Evolutionary conservation across 768 basidiomycete genomes (phyloP).

Genomic region (Brasilioporus rufonigricans): DNA sequence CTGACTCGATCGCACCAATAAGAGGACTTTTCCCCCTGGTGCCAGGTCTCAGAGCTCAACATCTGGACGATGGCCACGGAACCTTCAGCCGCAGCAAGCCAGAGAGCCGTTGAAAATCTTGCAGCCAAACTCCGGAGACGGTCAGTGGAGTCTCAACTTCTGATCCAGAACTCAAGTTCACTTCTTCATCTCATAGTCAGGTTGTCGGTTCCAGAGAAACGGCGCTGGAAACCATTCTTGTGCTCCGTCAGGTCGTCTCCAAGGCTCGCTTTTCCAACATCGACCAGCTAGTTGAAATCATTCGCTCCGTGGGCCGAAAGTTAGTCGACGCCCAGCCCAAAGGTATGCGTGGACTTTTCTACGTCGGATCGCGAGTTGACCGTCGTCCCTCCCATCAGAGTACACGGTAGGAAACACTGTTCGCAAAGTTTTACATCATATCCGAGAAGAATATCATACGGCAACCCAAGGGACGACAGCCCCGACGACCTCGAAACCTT

Average conservation of each 20-base stretch:
- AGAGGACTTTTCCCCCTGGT: no score
- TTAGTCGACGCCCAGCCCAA: conserved; percentile 93
- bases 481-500: conserved; percentile 35
- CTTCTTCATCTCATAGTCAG: conserved; percentile 55
- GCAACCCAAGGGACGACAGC: conserved; percentile 53
- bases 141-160: conserved; percentile 41
- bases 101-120: conserved; percentile 64
- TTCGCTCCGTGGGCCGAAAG: conserved; percentile 75
- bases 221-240: conserved; percentile 84
- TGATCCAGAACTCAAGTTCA: conserved; percentile 34
- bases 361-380: conserved; percentile 3
- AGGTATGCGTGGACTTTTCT: conserved; percentile 48
- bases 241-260: conserved; percentile 87
- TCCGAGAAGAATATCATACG: conserved; percentile 92
- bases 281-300: conserved; percentile 76
- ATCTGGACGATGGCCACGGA: conserved; percentile 43
- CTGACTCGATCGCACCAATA: neutral
- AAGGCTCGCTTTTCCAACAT: conserved; percentile 84
- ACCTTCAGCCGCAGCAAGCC: conserved; percentile 37
- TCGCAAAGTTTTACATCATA: conserved; percentile 87
- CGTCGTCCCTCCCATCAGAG: conserved; percentile 48
- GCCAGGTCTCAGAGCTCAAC: neutral
- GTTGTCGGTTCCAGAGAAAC: conserved; percentile 88
- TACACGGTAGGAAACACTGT: conserved; percentile 95
- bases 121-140: conserved; percentile 69